These are phyloP conservation scores for Borealophlyctis nickersoniae DNA, from an alignment of 192 early-diverging fungal species.

Conservation along the genomic window DNA sequence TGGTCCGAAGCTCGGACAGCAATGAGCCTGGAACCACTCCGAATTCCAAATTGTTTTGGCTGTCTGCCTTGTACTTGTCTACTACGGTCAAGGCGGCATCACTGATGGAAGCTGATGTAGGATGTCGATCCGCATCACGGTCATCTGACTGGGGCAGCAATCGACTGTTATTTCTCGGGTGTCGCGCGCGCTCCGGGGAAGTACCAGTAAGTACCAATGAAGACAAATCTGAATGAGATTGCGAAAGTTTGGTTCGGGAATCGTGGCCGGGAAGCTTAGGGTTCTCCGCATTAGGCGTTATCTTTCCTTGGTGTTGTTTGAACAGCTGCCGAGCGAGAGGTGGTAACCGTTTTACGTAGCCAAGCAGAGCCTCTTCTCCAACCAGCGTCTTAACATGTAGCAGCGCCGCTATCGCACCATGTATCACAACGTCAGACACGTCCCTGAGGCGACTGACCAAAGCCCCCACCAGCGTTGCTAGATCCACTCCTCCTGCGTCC, in stretches of 20 bases:
- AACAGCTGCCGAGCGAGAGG: conserved; percentile 17
- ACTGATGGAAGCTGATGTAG: neutral
- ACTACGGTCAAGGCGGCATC: too few species aligned
- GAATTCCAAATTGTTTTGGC: conserved; percentile 4
- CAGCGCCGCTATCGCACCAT: conserved; percentile 12
- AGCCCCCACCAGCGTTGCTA: conserved; percentile 9
- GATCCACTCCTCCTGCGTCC: neutral
- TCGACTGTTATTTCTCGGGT: neutral
- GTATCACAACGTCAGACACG: conserved; percentile 23
- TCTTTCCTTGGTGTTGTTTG: conserved; percentile 9
- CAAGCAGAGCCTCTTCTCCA: conserved; percentile 10
- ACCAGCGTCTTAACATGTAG: conserved; percentile 2
- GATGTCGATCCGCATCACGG: too few species aligned
- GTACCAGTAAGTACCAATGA: neutral
- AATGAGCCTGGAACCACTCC: conserved; percentile 10
- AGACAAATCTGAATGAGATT: too few species aligned
- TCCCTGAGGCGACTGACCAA: conserved; percentile 19
- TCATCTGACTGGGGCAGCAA: too few species aligned
- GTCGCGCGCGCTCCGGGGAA: neutral
- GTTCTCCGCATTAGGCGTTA: neutral
- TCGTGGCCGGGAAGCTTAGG: too few species aligned
- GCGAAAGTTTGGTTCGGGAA: too few species aligned
- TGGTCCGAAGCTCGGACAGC: neutral
- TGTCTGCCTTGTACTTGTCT: too few species aligned
- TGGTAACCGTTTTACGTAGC: conserved; percentile 6